These are phyloP conservation scores for Crotalaria pallida DNA, from an alignment of 306 rosid genomes.

Conservation along the genomic window DNA sequence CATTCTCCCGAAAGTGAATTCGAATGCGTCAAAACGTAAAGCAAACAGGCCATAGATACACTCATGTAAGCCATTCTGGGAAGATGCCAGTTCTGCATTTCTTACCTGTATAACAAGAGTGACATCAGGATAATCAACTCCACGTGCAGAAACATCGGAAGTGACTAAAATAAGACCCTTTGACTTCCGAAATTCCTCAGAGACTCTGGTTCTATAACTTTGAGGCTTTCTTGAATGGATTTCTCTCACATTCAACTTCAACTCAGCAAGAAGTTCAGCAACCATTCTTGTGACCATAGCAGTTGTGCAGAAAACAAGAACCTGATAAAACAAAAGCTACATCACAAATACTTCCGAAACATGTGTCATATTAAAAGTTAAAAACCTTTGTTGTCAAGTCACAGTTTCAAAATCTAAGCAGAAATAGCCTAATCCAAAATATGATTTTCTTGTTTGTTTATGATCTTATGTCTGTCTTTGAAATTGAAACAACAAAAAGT, in stretches of 20 bases:
- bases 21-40: background rate
- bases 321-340: constrained; percentile 43
- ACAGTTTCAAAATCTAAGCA: background rate
- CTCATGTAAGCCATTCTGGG: background rate
- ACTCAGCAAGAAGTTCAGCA: constrained; percentile 76
- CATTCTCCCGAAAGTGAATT: background rate
- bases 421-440: background rate
- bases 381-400: background rate
- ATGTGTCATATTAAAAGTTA: background rate
- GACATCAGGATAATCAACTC: constrained; percentile 97
- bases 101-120: constrained; percentile 84
- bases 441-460: background rate
- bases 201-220: constrained; percentile 81
- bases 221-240: constrained; percentile 95
- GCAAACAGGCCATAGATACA: background rate
- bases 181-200: constrained; percentile 92
- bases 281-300: constrained; percentile 92
- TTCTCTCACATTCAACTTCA: constrained; percentile 91
- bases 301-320: constrained; percentile 96
- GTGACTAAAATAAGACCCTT: constrained; percentile 88
- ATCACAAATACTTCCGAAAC: constrained; percentile 20
- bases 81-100: constrained; percentile 7
- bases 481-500: background rate
- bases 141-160: constrained; percentile 96
- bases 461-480: background rate